phyloP scores from a whole-genome alignment of 2,329 filamentous ascomycete species.

The Akanthomyces uredinophilus region DNA sequence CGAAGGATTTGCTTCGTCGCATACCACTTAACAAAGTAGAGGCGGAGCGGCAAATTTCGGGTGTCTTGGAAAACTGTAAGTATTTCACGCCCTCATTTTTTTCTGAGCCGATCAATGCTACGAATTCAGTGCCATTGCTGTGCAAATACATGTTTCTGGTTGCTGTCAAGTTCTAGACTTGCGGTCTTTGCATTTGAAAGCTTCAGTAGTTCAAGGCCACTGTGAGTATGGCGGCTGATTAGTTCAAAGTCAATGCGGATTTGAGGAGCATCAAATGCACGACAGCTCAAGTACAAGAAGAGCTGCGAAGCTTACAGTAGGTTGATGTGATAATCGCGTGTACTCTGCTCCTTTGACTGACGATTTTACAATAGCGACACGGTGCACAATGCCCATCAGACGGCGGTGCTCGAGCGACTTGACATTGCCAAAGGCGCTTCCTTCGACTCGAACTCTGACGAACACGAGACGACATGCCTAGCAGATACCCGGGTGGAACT shows the following conservation, averaged over 20 bases:
- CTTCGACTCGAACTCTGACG: slow-evolving; percentile 32
- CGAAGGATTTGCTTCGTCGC: slow-evolving; percentile 12
- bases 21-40: not conserved
- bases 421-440: slow-evolving; percentile 21
- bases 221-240: too few species aligned
- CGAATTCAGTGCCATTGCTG: too few species aligned
- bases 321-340: not conserved
- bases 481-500: slow-evolving; percentile 24
- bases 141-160: too few species aligned
- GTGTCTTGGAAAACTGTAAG: too few species aligned
- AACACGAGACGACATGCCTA: slow-evolving; percentile 20
- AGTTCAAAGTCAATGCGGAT: not conserved
- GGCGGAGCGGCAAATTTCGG: not conserved
- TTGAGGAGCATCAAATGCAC: not conserved
- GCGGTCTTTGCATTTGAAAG: too few species aligned
- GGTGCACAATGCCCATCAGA: not conserved
- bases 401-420: slow-evolving; percentile 19
- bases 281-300: not conserved
- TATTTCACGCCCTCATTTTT: too few species aligned
- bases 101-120: too few species aligned
- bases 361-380: not conserved
- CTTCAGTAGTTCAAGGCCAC: too few species aligned
- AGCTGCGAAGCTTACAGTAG: not conserved
- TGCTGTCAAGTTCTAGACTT: too few species aligned
- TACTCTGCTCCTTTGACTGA: not conserved